A percentile compares a stretch with the other conserved stretches of the same genome.
Evolutionary conservation across 352 stramenopile genomes (phyloP).

Genomic region (Globisporangium takayamanum): DNA sequence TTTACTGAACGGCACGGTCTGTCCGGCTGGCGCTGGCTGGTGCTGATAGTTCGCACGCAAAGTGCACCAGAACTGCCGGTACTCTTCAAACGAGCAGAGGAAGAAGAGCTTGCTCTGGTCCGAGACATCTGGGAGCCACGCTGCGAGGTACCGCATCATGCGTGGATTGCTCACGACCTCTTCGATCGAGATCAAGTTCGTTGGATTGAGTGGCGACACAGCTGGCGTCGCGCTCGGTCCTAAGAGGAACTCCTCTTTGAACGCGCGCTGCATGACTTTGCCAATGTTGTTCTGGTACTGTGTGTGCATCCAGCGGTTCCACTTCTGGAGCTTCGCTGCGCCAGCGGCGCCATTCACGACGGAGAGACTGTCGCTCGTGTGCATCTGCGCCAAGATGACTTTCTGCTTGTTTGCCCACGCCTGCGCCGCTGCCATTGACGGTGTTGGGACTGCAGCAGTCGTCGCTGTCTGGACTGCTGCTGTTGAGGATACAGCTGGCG

Average conservation of each 20-base stretch:
- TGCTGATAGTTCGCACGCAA: conserved; percentile 56
- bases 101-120: conserved; percentile 82
- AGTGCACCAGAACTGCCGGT: conserved; percentile 67
- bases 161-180: conserved; percentile 72
- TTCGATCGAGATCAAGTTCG: conserved; percentile 61
- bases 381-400: conserved; percentile 51
- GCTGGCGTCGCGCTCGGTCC: conserved; percentile 13
- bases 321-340: conserved; percentile 78
- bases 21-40: conserved; percentile 8
- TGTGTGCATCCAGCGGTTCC: conserved; percentile 73
- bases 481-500: neutral
- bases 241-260: conserved; percentile 52
- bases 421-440: conserved; percentile 46
- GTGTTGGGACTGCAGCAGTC: conserved; percentile 17
- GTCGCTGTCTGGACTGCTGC: neutral
- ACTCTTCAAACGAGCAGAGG: conserved; percentile 70
- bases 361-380: conserved; percentile 19
- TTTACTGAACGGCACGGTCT: conserved; percentile 55
- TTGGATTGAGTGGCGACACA: conserved; percentile 22
- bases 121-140: conserved; percentile 41
- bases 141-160: conserved; percentile 79
- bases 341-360: conserved; percentile 19
- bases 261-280: conserved; percentile 57
- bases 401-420: conserved; percentile 76
- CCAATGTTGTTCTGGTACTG: conserved; percentile 70